A percentile compares a stretch with the other conserved stretches of the same genome.
These are phyloP conservation scores for Leccinum subrobustum DNA, from an alignment of 1,284 basidiomycete species.

Conservation along the genomic window DNA sequence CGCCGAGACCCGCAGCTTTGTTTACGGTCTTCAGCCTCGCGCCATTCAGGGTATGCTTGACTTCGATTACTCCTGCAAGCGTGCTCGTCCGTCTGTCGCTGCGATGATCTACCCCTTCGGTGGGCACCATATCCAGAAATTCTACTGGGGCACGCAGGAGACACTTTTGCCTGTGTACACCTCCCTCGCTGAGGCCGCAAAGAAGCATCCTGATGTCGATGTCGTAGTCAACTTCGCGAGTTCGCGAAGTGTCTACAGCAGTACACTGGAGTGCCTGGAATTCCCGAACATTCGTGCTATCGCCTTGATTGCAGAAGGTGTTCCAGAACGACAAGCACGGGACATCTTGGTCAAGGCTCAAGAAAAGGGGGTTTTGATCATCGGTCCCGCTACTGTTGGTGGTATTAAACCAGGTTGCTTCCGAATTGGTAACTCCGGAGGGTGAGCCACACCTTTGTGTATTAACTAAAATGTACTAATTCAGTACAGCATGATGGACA, in stretches of 20 bases:
- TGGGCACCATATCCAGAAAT: constrained; percentile 99
- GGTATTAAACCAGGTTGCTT: constrained; percentile 99
- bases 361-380: constrained; percentile 89
- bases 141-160: constrained; percentile 99
- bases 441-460: constrained; percentile 43
- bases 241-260: constrained; percentile 92
- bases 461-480: constrained; percentile 7
- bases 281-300: constrained; percentile 71
- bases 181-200: constrained; percentile 85
- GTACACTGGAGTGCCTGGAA: constrained; percentile 88
- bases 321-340: constrained; percentile 95
- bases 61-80: constrained; percentile 98
- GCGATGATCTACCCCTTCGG: constrained; percentile 99
- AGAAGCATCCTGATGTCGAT: constrained; percentile 96
- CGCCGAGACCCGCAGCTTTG: constrained; percentile 89
- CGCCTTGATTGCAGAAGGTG: constrained; percentile 97
- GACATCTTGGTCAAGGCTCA: constrained; percentile 92
- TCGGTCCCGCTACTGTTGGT: constrained; percentile 98
- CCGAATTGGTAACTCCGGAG: constrained; percentile 99
- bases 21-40: constrained; percentile 97
- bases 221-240: constrained; percentile 99
- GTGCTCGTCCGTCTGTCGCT: constrained; percentile 90
- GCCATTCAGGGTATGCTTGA: constrained; percentile 99
- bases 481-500: constrained; percentile 92
- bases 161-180: constrained; percentile 98